Conservation (phyloP, 2,329 filamentous ascomycete species). For the Aureobasidium namibiae region DNA sequence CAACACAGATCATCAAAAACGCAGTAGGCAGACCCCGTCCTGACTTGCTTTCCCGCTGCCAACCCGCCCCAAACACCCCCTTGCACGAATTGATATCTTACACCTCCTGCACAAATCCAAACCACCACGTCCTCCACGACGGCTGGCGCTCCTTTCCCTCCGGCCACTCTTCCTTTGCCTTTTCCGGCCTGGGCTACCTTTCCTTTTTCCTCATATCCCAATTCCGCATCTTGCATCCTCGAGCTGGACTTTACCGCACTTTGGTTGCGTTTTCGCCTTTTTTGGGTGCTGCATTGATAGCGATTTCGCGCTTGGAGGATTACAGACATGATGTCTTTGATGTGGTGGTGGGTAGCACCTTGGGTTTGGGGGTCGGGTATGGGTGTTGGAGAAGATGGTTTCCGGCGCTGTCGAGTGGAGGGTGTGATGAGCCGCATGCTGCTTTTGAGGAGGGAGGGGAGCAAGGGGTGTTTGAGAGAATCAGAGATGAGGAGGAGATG, state of each 20-base stretch:
- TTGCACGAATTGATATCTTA: conserved; percentile 50
- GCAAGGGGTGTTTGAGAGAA: conserved; percentile 31
- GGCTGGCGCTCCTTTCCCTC: conserved; percentile 79
- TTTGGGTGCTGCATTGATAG: conserved; percentile 50
- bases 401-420: conserved; percentile 41
- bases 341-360: conserved; percentile 46
- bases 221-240: conserved; percentile 50
- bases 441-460: conserved; percentile 28
- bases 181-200: conserved; percentile 69
- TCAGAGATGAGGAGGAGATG: conserved; percentile 39
- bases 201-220: conserved; percentile 48
- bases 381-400: conserved; percentile 55
- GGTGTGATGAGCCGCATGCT: conserved; percentile 46
- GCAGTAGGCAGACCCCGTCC: conserved; percentile 74
- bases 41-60: conserved; percentile 81
- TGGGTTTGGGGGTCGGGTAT: conserved; percentile 48
- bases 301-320: conserved; percentile 54
- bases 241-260: conserved; percentile 48
- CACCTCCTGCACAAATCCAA: conserved; percentile 63
- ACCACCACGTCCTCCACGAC: conserved; percentile 64
- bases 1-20: conserved; percentile 64
- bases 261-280: conserved; percentile 49
- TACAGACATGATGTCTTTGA: conserved; percentile 59
- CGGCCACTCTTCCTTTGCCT: conserved; percentile 72
- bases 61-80: conserved; percentile 56